phyloP scores from a whole-genome alignment of 257 asterid genomes.

The Fraxinus americana region DNA sequence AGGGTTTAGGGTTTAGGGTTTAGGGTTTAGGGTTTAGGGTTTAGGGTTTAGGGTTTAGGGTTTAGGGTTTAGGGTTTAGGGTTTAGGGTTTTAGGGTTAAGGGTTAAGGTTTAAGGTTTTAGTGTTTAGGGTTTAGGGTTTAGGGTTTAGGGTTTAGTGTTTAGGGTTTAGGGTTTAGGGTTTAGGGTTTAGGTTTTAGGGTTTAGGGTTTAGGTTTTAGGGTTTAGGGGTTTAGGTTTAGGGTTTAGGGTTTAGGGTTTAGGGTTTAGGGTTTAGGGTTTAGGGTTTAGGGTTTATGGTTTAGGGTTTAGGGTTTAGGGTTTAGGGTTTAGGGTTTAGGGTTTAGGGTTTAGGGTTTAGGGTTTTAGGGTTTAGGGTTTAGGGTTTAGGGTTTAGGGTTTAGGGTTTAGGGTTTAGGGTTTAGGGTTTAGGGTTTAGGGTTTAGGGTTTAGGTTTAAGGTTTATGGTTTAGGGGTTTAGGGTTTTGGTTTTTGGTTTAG shows the following conservation, averaged over 20 bases:
- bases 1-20: conserved; percentile 8
- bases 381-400: conserved; percentile 9
- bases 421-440: conserved; percentile 8
- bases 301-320: neutral
- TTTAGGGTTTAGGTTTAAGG: conserved; percentile 9
- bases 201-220: conserved; percentile 17
- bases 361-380: no score
- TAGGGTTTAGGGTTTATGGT: conserved; percentile 15
- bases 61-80: conserved; percentile 3
- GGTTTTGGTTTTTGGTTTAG: no score
- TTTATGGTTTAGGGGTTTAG: neutral
- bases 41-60: conserved; percentile 8
- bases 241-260: conserved; percentile 20
- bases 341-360: neutral
- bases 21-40: conserved; percentile 9
- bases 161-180: conserved; percentile 12
- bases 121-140: no score
- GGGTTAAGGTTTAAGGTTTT: no score
- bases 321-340: conserved; percentile 17
- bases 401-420: conserved; percentile 13
- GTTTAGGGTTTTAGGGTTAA: no score
- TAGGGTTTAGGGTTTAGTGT: conserved; percentile 8
- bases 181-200: conserved; percentile 16
- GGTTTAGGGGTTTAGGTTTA: conserved; percentile 12
- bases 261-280: conserved; percentile 23